Evolutionary conservation across 2,329 filamentous ascomycete genomes (phyloP).

Genomic region (Domatiomyces globalis): DNA sequence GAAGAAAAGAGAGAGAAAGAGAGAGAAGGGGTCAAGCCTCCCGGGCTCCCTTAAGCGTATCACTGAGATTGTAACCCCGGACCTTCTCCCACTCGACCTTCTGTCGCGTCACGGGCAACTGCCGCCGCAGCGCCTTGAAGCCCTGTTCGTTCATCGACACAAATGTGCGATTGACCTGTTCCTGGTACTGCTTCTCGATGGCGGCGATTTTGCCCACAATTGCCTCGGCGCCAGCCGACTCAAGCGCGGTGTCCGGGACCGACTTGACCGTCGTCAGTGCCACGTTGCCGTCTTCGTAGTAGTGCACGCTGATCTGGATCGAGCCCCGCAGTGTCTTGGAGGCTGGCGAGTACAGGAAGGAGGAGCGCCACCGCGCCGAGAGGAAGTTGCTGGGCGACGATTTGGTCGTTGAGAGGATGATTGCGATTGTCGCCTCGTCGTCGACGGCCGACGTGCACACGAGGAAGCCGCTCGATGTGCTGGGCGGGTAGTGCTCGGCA

Average conservation of each 20-base stretch:
- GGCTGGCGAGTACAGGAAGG: conserved; percentile 65
- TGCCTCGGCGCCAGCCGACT: conserved; percentile 38
- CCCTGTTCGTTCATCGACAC: conserved; percentile 77
- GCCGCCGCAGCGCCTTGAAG: conserved; percentile 83
- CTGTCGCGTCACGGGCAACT: conserved; percentile 90
- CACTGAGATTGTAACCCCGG: conserved; percentile 72
- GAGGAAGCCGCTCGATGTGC: conserved; percentile 38
- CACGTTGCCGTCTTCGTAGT: conserved; percentile 98
- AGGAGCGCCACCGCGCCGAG: conserved; percentile 92
- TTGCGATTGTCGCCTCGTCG: conserved; percentile 57
- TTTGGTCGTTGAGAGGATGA: conserved; percentile 84
- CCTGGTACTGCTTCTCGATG: conserved; percentile 84
- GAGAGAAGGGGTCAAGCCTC: too few species aligned
- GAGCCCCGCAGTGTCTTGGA: conserved; percentile 56
- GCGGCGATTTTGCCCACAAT: conserved; percentile 65
- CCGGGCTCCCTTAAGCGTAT: conserved; percentile 43
- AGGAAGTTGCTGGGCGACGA: conserved; percentile 98
- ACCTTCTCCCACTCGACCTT: conserved; percentile 99
- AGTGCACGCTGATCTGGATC: conserved; percentile 92
- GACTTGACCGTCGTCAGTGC: conserved; percentile 74
- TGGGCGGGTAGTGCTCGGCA: conserved; percentile 75
- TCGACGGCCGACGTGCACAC: conserved; percentile 59
- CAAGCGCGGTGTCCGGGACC: conserved; percentile 7
- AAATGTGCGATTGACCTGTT: conserved; percentile 87
- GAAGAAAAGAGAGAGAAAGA: not conserved